Evolutionary conservation across 2,329 filamentous ascomycete species (phyloP), one percentile per base, ranked within the genome.

Genomic region (Dothistroma pini): DNA sequence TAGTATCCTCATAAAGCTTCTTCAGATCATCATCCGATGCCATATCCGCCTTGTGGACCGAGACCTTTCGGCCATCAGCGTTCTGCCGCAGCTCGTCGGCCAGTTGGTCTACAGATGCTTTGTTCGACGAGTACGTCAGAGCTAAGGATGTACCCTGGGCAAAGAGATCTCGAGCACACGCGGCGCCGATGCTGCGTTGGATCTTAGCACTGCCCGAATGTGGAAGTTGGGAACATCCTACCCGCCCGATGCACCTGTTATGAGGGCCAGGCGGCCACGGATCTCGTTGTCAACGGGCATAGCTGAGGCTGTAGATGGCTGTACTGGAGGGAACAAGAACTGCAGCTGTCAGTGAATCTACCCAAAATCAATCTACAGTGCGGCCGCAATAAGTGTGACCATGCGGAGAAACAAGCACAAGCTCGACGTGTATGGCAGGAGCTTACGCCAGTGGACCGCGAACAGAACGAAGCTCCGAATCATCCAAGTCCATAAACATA

Each of bases 171-270:
- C 77, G 77, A 19, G 85, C 84, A 66, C 83, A 84, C 50, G 83
- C 83, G 62, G 80, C 79, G 22, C 85, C 85, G 54, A 88, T 87
- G n/a, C 85, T 86, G 59, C 32, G 12, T 2, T 34, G 8, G 22
- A 34, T 54, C 11, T 35, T 31, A 61, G 56, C 12, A 59, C 29
- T 25, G 38, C 51, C 53, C 35, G 32, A 47, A 25, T 51, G 22
- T n/a, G 14, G 41, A 12, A 50, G 38, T 29, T 25, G 6, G 48
- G 34, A 4, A 34, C 19, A 41, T 66, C 75, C 72, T 74, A 85
- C 84, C 84, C 84, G 68, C 83, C 83, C 56, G 83, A 86, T 52
- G 84, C 84, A 49, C 84, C 85, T 1, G 84, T 87, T 52, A 87
- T 80, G 9, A 87, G 77, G 50, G 83, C 84, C 49, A 86, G 73